These are phyloP conservation scores for Comarum palustre DNA, from an alignment of 306 rosid genomes.

Conservation along the genomic window DNA sequence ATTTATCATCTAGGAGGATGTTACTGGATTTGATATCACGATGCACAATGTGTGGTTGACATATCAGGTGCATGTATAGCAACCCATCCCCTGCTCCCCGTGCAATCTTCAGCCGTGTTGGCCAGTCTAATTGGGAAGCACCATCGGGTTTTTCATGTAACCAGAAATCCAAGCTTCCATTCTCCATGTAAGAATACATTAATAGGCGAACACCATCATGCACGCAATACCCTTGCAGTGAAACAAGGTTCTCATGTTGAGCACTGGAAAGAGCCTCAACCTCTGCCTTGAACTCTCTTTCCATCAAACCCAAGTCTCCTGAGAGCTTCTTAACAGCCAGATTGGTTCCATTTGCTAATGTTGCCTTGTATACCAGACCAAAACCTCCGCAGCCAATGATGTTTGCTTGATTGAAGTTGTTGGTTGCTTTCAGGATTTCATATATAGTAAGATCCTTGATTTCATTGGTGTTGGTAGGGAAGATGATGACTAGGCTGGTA, in stretches of 20 bases:
- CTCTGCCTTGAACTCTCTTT: conserved; percentile 92
- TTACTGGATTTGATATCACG: conserved; percentile 95
- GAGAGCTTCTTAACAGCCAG: conserved; percentile 91
- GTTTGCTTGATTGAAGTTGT: conserved; percentile 85
- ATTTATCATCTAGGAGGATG: conserved; percentile 75
- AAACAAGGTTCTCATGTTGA: conserved; percentile 81
- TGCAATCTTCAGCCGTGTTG: conserved; percentile 60
- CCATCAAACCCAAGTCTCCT: conserved; percentile 89
- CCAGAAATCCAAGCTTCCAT: conserved; percentile 95
- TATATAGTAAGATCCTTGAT: conserved; percentile 70
- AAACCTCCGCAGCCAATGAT: conserved; percentile 93
- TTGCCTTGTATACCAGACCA: conserved; percentile 92
- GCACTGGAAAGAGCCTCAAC: conserved; percentile 89
- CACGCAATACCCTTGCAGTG: conserved; percentile 84
- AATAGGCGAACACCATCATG: conserved; percentile 75
- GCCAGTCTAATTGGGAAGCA: conserved; percentile 76
- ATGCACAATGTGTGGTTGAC: conserved; percentile 90
- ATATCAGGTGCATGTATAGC: conserved; percentile 86
- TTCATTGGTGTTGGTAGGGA: conserved; percentile 55
- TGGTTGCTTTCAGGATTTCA: conserved; percentile 84
- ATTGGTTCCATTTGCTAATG: conserved; percentile 57
- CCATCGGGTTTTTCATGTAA: conserved; percentile 85
- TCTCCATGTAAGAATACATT: conserved; percentile 82
- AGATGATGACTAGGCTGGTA: conserved; percentile 76
- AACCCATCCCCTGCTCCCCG: conserved; percentile 69